Conservation (phyloP, 1,284 basidiomycete species). For the Baeospora myosura region DNA sequence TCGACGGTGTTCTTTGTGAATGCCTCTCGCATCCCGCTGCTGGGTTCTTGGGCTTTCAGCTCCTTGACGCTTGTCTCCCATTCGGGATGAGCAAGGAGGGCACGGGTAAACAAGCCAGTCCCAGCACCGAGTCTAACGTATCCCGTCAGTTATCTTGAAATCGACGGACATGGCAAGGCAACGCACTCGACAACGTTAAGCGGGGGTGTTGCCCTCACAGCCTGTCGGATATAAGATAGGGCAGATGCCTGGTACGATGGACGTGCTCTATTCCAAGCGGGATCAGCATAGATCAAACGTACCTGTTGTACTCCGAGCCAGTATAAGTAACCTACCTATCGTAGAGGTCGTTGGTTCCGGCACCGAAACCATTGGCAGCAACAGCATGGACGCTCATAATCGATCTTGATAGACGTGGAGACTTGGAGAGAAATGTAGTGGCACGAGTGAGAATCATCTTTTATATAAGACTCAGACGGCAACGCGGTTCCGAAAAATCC, state of each 20-base stretch:
- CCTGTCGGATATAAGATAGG: constrained; percentile 47
- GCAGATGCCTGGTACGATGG: constrained; percentile 63
- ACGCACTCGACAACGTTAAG: constrained; percentile 66
- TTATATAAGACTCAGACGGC: no score
- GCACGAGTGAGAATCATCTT: no score
- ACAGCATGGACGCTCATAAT: constrained; percentile 43
- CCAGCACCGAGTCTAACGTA: constrained; percentile 56
- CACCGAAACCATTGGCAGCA: constrained; percentile 60
- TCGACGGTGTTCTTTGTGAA: constrained; percentile 49
- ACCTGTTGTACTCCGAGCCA: background rate
- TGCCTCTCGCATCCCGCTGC: constrained; percentile 60
- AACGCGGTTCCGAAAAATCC: no score
- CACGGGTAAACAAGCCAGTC: constrained; percentile 76
- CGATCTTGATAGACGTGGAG: no score
- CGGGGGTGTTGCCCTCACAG: constrained; percentile 29
- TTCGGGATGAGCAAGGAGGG: constrained; percentile 55
- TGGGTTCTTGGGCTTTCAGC: constrained; percentile 66
- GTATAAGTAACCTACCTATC: constrained; percentile 47
- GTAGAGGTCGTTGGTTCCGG: constrained; percentile 70
- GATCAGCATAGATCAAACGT: background rate
- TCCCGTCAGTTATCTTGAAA: background rate
- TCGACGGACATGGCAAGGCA: background rate
- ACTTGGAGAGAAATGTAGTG: no score
- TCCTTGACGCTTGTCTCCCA: constrained; percentile 42
- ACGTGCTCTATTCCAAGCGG: constrained; percentile 38